Conservation (phyloP, 2,329 filamentous ascomycete species). For the Dothistroma septosporum region DNA sequence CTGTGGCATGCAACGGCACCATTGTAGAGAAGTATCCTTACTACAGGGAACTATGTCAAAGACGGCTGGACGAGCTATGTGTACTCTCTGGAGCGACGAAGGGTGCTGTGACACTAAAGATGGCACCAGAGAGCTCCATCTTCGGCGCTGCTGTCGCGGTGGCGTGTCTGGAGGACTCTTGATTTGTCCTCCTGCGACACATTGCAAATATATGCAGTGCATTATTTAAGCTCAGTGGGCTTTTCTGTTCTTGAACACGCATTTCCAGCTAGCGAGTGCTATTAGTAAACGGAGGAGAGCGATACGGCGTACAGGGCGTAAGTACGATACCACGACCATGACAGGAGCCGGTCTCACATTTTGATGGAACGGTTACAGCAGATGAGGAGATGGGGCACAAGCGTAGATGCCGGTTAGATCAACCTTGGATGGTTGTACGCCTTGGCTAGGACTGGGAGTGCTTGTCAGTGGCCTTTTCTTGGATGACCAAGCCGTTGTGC, state of each 20-base stretch:
- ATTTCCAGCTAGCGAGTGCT: neutral
- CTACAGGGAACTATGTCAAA: constrained; percentile 61
- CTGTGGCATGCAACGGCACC: constrained; percentile 72
- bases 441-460: neutral
- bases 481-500: neutral
- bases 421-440: neutral
- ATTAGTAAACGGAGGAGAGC: neutral
- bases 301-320: neutral
- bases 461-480: neutral
- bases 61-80: constrained; percentile 57
- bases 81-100: constrained; percentile 37
- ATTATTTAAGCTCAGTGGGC: neutral
- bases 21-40: constrained; percentile 74
- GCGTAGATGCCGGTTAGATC: no score
- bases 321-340: neutral
- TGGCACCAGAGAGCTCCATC: constrained; percentile 69
- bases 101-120: constrained; percentile 58
- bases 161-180: constrained; percentile 23
- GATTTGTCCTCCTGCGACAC: neutral
- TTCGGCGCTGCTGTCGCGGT: constrained; percentile 69
- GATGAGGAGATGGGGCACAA: neutral
- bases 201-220: neutral
- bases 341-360: neutral
- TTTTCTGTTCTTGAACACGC: neutral
- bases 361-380: neutral